Conservation (phyloP, 2,329 filamentous ascomycete species). For the Biscogniauxia mediterranea region DNA sequence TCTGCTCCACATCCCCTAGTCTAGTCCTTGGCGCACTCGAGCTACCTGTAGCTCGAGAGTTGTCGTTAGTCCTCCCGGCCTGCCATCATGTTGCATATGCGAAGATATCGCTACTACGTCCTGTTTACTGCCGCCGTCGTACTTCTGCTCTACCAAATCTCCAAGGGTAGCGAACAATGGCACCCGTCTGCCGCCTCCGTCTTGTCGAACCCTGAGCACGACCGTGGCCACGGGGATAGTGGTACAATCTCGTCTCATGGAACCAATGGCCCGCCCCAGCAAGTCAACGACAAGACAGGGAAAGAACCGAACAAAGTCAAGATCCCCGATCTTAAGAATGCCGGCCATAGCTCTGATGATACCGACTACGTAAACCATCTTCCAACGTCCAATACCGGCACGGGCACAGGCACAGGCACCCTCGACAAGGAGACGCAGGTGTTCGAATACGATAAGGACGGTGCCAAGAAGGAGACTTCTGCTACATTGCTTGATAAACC, state of each 20-base stretch:
- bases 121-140: conserved; percentile 28
- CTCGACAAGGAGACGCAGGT: conserved; percentile 15
- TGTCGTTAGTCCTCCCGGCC: neutral
- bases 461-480: conserved; percentile 24
- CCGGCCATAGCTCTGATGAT: conserved; percentile 7
- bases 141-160: conserved; percentile 26
- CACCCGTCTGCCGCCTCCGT: conserved; percentile 25
- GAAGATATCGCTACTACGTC: conserved; percentile 31
- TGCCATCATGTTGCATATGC: conserved; percentile 27
- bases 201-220: conserved; percentile 11
- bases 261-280: conserved; percentile 17
- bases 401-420: neutral
- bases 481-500: conserved; percentile 30
- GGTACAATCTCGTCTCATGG: conserved; percentile 8
- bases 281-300: conserved; percentile 14
- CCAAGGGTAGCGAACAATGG: conserved; percentile 28
- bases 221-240: conserved; percentile 7
- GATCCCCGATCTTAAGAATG: conserved; percentile 24
- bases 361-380: conserved; percentile 14
- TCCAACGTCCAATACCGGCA: conserved; percentile 13
- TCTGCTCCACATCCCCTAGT: neutral
- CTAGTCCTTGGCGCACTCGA: neutral
- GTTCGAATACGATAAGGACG: conserved; percentile 26
- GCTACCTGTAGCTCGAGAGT: neutral
- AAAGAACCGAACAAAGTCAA: conserved; percentile 18